Percentiles rank a stretch among this genome's conserved stretches.
phyloP scores from a whole-genome alignment of 371 early-diverging fungal species.

The Haplosporangium sp. region DNA sequence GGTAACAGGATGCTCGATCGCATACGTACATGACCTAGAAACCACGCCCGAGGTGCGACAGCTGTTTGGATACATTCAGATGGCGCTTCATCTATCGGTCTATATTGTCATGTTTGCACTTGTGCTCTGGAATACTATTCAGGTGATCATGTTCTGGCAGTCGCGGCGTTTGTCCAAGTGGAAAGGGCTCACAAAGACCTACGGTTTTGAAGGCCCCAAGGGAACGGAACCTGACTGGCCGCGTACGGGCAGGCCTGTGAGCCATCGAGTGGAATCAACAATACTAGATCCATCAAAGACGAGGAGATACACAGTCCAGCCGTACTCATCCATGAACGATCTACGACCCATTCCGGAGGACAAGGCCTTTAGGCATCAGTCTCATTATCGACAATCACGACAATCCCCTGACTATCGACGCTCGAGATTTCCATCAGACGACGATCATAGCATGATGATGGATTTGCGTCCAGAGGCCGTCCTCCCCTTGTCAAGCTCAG shows the following conservation, averaged over 20 bases:
- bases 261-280: conserved; percentile 9
- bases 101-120: conserved; percentile 52
- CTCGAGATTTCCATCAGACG: conserved; percentile 25
- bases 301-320: conserved; percentile 44
- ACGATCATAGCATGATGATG: background rate
- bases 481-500: conserved; percentile 25
- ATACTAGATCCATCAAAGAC: conserved; percentile 12
- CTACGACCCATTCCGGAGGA: conserved; percentile 13
- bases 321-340: conserved; percentile 32
- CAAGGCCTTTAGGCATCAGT: conserved; percentile 7
- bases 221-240: conserved; percentile 29
- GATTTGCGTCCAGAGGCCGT: conserved; percentile 30
- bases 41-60: conserved; percentile 22
- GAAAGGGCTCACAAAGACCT: conserved; percentile 33
- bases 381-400: conserved; percentile 25
- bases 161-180: conserved; percentile 21
- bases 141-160: conserved; percentile 41
- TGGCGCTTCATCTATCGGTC: conserved; percentile 40
- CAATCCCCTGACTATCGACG: conserved; percentile 13
- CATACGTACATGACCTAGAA: conserved; percentile 28
- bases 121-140: conserved; percentile 47
- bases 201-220: conserved; percentile 12
- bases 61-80: conserved; percentile 41
- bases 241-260: conserved; percentile 16
- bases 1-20: conserved; percentile 42